Conservation (phyloP, 306 rosid species). For the Prunus davidiana region DNA sequence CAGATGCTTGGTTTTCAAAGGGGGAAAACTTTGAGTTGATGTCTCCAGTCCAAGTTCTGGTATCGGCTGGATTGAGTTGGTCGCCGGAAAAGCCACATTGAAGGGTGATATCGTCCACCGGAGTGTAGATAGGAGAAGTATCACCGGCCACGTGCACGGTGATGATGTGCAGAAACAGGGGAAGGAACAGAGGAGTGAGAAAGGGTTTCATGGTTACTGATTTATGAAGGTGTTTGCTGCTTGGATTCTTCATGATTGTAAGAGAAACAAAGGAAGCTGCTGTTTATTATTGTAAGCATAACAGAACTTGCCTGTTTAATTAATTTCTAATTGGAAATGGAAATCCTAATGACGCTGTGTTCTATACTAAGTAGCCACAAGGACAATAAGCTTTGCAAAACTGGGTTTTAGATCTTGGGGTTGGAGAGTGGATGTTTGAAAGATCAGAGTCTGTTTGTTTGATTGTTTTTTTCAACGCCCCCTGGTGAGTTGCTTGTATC, state of each 20-base stretch:
- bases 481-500: too few relatives aligned
- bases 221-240: not conserved
- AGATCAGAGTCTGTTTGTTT: too few relatives aligned
- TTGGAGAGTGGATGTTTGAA: too few relatives aligned
- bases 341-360: too few relatives aligned
- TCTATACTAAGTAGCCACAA: too few relatives aligned
- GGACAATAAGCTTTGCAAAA: too few relatives aligned
- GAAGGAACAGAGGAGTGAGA: not conserved
- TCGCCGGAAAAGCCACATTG: constrained; percentile 12
- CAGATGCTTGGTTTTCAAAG: not conserved
- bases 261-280: not conserved
- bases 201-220: not conserved
- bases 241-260: not conserved
- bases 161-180: not conserved
- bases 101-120: not conserved
- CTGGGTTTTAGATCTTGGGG: too few relatives aligned
- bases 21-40: constrained; percentile 9
- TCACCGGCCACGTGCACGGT: not conserved
- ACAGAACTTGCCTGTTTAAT: too few relatives aligned
- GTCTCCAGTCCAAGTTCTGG: constrained; percentile 20
- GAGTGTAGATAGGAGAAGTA: not conserved
- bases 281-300: too few relatives aligned
- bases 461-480: too few relatives aligned
- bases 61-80: rapidly evolving
- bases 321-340: too few relatives aligned